These are phyloP conservation scores for Daedaleopsis nitida DNA, from an alignment of 768 basidiomycete species.

Conservation along the genomic window DNA sequence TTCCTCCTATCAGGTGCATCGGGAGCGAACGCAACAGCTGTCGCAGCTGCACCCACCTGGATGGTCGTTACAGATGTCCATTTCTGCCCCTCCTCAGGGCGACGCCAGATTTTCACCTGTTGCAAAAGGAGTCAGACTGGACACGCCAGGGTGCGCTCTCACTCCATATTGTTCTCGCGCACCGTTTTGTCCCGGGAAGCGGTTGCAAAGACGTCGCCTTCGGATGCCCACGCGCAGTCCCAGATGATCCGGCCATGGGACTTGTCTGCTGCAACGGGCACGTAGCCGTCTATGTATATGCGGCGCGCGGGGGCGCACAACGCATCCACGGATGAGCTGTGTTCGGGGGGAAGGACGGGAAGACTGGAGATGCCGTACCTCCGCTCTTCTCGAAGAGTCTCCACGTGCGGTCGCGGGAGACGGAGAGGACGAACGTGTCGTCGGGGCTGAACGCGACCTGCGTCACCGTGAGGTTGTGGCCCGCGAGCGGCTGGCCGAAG, in stretches of 20 bases:
- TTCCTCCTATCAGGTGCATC: not conserved
- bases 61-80: constrained; percentile 67
- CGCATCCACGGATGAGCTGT: not conserved
- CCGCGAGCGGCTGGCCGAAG: constrained; percentile 71
- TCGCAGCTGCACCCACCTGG: constrained; percentile 76
- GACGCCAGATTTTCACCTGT: constrained; percentile 85
- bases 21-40: constrained; percentile 72
- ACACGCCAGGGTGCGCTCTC: not conserved
- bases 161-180: constrained; percentile 18
- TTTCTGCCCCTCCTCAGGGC: constrained; percentile 29
- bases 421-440: constrained; percentile 76
- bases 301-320: too few relatives aligned
- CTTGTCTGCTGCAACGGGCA: constrained; percentile 69
- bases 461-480: constrained; percentile 90
- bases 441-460: constrained; percentile 88
- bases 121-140: constrained; percentile 26
- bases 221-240: constrained; percentile 88
- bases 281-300: constrained; percentile 46
- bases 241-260: constrained; percentile 93
- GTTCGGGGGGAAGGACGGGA: not conserved
- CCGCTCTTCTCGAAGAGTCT: constrained; percentile 59
- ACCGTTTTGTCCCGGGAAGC: constrained; percentile 96
- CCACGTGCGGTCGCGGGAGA: constrained; percentile 94
- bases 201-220: constrained; percentile 84
- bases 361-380: not conserved